A percentile compares a stretch with the other conserved stretches of the same genome.
These are phyloP conservation scores for Metschnikowia kunwiensis DNA, from an alignment of 805 yeast genomes.

Conservation along the genomic window DNA sequence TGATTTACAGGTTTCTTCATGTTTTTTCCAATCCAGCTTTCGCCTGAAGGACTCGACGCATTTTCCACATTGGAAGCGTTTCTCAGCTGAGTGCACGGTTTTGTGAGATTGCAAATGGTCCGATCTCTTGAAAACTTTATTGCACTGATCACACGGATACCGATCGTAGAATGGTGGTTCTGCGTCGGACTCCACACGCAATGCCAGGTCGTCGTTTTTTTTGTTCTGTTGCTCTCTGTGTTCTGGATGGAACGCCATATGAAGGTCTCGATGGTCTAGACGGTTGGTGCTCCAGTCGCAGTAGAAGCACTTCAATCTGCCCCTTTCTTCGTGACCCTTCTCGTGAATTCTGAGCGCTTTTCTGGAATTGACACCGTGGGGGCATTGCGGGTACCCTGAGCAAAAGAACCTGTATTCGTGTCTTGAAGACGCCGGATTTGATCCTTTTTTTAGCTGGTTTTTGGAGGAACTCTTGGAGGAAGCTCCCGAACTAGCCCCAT, in stretches of 20 bases:
- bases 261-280: slow-evolving; percentile 1
- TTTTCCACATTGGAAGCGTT: neutral
- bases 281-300: slow-evolving; percentile 5
- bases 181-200: too few relatives aligned
- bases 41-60: slow-evolving; percentile 3
- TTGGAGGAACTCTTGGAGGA: too few relatives aligned
- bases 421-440: too few relatives aligned
- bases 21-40: neutral
- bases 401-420: too few relatives aligned
- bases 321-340: neutral
- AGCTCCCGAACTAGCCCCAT: too few relatives aligned
- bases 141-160: slow-evolving; percentile 3
- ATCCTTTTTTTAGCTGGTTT: too few relatives aligned
- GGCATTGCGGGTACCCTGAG: too few relatives aligned
- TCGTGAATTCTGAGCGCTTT: too few relatives aligned
- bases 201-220: too few relatives aligned
- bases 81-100: neutral
- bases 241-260: slow-evolving; percentile 2
- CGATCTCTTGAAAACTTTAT: neutral
- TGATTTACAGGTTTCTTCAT: neutral
- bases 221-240: too few relatives aligned
- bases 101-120: slow-evolving; percentile 5
- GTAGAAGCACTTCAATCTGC: slow-evolving; percentile 1
- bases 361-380: too few relatives aligned
- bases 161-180: too few relatives aligned